Conservation (phyloP, 2,329 filamentous ascomycete genomes). For the Xylaria sp. region DNA sequence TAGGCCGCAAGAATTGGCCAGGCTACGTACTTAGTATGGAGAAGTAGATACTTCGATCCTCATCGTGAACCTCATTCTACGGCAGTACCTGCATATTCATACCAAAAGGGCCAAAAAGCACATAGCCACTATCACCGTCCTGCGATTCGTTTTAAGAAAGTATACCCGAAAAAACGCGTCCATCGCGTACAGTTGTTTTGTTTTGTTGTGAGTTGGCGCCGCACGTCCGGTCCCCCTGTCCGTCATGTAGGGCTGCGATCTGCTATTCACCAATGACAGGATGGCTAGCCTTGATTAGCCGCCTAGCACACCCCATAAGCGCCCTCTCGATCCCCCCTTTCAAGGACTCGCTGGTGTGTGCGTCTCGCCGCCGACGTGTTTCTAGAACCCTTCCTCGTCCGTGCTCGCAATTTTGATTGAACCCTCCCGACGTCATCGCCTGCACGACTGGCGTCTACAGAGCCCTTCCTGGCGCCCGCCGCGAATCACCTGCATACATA, state of each 20-base stretch:
- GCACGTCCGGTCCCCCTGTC: too few relatives aligned
- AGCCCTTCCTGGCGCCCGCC: constrained; percentile 35
- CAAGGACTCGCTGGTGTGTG: constrained; percentile 19
- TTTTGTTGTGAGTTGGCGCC: background rate
- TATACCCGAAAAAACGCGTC: background rate
- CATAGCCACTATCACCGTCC: constrained; percentile 1
- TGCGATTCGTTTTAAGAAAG: background rate
- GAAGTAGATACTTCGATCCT: background rate
- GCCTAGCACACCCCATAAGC: constrained; percentile 42
- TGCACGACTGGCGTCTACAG: constrained; percentile 40
- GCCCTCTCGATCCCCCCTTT: constrained; percentile 36
- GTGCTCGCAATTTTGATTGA: constrained; percentile 19
- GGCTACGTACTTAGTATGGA: background rate
- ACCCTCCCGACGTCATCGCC: constrained; percentile 37
- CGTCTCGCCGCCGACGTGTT: constrained; percentile 38
- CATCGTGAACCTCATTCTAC: background rate
- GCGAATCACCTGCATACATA: constrained; percentile 44
- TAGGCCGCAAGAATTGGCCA: constrained; percentile 22
- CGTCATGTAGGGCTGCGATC: constrained; percentile 3
- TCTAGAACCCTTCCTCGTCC: constrained; percentile 45
- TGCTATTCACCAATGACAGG: constrained; percentile 40
- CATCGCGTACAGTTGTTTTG: too few relatives aligned
- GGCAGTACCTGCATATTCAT: background rate
- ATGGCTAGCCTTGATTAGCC: constrained; percentile 42
- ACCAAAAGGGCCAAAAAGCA: background rate